Conservation (phyloP, 163 green algal genomes). For the Scenedesmus sp. region DNA sequence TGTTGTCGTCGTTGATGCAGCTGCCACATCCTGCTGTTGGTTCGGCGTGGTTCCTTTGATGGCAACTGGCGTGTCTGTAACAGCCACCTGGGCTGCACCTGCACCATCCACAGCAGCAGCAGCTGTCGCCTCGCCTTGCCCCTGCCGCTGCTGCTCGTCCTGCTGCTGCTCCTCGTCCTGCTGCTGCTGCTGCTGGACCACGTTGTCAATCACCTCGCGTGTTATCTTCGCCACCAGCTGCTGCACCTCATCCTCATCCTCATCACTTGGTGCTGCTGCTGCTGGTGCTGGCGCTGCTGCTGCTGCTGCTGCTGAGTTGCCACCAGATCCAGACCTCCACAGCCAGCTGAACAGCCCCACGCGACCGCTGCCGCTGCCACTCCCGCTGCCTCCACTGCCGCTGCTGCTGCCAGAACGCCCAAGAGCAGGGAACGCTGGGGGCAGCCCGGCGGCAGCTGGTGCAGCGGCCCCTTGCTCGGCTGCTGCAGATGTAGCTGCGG, state of each 20-base stretch:
- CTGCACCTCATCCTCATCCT: neutral
- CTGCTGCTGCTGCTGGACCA: constrained; percentile 3
- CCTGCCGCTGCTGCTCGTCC: neutral
- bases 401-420: neutral
- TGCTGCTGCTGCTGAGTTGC: constrained; percentile 1
- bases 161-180: neutral
- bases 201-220: neutral
- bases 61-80: neutral
- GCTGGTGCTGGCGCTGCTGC: neutral
- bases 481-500: neutral
- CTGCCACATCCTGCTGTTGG: neutral
- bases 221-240: constrained; percentile 2
- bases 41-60: neutral
- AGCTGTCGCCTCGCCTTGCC: too few species aligned
- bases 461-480: neutral
- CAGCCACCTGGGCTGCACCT: neutral
- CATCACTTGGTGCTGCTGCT: neutral
- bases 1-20: neutral
- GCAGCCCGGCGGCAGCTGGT: constrained; percentile 11
- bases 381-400: neutral
- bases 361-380: neutral
- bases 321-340: neutral
- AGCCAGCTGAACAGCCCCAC: neutral
- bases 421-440: neutral
- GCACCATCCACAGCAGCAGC: neutral